phyloP scores from a whole-genome alignment of 2,329 filamentous ascomycete genomes.

The Arthroderma sp. region DNA sequence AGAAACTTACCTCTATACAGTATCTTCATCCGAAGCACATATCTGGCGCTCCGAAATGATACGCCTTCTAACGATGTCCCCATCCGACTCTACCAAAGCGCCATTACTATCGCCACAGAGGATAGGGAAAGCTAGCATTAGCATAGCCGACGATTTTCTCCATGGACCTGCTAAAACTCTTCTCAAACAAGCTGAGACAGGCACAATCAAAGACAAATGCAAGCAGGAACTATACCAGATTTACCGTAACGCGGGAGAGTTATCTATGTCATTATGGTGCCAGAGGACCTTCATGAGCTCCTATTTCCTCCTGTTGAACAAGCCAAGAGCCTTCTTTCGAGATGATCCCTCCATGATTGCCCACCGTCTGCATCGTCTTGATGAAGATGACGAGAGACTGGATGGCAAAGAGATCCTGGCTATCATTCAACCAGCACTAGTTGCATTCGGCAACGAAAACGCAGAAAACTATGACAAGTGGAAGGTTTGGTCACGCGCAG shows the following conservation, averaged over 20 bases:
- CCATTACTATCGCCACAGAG: not conserved
- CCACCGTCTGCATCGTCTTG: conserved; percentile 16
- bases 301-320: not conserved
- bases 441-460: conserved; percentile 17
- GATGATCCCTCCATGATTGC: conserved; percentile 9
- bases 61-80: conserved; percentile 9
- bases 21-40: conserved; percentile 12
- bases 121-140: not conserved
- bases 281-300: conserved; percentile 12
- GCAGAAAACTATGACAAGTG: conserved; percentile 16
- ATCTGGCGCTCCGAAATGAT: conserved; percentile 18
- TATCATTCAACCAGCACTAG: conserved; percentile 16
- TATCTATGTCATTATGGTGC: conserved; percentile 14
- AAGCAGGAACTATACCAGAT: not conserved
- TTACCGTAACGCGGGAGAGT: not conserved
- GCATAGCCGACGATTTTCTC: not conserved
- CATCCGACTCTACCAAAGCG: not conserved
- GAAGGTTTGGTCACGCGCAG: conserved; percentile 16
- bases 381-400: conserved; percentile 14
- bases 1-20: conserved; percentile 6
- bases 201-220: not conserved
- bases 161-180: not conserved
- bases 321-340: not conserved
- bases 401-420: conserved; percentile 14
- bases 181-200: not conserved